Conservation (phyloP, 78 protist species). For the Parvularia atlantis region DNA sequence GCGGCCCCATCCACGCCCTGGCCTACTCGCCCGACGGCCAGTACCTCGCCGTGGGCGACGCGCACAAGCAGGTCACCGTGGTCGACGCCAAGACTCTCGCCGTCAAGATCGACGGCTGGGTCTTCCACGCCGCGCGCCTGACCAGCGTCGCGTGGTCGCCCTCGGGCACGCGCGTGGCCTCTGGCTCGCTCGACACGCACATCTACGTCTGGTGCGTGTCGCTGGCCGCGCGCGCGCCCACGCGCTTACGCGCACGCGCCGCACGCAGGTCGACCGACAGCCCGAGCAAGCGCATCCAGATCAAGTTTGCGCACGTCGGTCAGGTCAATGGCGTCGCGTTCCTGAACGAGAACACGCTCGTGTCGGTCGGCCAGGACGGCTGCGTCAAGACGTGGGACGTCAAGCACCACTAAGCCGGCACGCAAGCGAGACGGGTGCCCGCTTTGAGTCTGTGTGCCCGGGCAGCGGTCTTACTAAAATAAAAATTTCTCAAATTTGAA, state of each 20-base stretch:
- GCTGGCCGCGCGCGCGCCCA: too few relatives aligned
- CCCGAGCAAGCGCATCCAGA: constrained; percentile 27
- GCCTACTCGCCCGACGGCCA: constrained; percentile 66
- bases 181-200: constrained; percentile 61
- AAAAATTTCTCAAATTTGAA: too few relatives aligned
- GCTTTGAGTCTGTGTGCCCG: too few relatives aligned
- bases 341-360: not conserved
- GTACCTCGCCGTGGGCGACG: constrained; percentile 57
- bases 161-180: constrained; percentile 39
- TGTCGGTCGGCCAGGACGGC: constrained; percentile 15
- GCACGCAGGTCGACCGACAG: not conserved
- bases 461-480: too few relatives aligned
- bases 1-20: constrained; percentile 38
- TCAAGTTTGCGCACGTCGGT: constrained; percentile 48
- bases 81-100: constrained; percentile 42
- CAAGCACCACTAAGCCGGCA: too few relatives aligned
- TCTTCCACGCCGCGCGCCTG: constrained; percentile 64
- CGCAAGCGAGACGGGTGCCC: too few relatives aligned
- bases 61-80: constrained; percentile 47
- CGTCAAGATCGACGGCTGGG: constrained; percentile 46
- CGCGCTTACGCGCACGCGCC: too few relatives aligned
- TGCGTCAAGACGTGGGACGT: not conserved
- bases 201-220: constrained; percentile 54
- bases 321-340: constrained; percentile 41
- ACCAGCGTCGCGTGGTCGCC: constrained; percentile 63